A percentile compares a stretch with the other conserved stretches of the same genome.
Evolutionary conservation across 306 rosid genomes (phyloP).

Genomic region (Glycine latifolia): DNA sequence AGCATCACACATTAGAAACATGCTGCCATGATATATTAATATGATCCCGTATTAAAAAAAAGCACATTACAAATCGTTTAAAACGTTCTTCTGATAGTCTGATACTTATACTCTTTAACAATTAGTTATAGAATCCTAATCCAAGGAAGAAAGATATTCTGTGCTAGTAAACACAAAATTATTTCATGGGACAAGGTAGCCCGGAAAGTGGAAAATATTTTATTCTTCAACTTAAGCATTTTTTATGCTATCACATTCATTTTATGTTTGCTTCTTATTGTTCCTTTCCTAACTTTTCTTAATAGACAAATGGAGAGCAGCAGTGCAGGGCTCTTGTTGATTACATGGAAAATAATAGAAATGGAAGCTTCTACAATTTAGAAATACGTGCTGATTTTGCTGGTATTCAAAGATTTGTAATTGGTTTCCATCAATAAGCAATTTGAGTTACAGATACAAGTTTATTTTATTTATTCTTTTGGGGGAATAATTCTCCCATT

Average conservation of each 20-base stretch:
- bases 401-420: constrained; percentile 75
- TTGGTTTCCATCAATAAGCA: constrained; percentile 65
- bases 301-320: constrained; percentile 87
- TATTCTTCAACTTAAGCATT: not conserved
- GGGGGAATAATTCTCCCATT: not conserved
- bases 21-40: no score
- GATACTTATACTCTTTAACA: no score
- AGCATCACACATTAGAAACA: no score
- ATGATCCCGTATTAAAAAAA: no score
- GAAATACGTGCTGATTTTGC: constrained; percentile 72
- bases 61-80: no score
- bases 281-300: constrained; percentile 36
- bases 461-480: not conserved
- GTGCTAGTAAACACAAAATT: no score
- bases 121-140: no score
- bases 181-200: no score
- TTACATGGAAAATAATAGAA: constrained; percentile 62
- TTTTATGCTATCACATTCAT: constrained; percentile 1
- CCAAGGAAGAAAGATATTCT: no score
- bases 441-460: constrained; percentile 21
- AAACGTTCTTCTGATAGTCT: no score
- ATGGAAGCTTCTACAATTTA: constrained; percentile 61
- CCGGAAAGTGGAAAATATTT: not conserved
- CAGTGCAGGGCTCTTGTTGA: constrained; percentile 75
- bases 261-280: constrained; percentile 37